Evolutionary conservation across 2,329 filamentous ascomycete genomes (phyloP).

Genomic region (Alternaria brassicicola): DNA sequence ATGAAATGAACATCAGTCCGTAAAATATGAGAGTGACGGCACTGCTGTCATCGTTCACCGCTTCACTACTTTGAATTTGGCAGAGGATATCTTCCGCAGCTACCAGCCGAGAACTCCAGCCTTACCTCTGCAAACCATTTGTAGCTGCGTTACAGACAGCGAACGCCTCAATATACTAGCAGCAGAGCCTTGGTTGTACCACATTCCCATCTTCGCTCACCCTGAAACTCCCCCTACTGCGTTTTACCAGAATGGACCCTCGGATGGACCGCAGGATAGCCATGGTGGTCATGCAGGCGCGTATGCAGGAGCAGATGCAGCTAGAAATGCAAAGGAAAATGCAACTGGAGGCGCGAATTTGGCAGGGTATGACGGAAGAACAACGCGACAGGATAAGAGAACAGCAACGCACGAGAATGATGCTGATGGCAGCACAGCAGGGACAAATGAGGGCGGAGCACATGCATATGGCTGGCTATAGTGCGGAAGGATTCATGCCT

Average conservation of each 20-base stretch:
- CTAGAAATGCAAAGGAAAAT: neutral
- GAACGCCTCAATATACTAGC: neutral
- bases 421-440: neutral
- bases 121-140: neutral
- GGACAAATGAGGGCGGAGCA: neutral
- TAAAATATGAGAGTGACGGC: neutral
- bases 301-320: neutral
- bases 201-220: neutral
- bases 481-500: neutral
- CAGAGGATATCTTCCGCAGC: neutral
- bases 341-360: neutral
- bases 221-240: neutral
- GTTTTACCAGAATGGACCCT: neutral
- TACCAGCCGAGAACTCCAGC: neutral
- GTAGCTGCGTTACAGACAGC: neutral
- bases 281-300: neutral
- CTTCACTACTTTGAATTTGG: neutral
- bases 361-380: neutral
- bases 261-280: neutral
- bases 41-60: neutral
- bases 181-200: neutral
- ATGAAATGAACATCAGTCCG: neutral
- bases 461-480: neutral
- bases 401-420: neutral
- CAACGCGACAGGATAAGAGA: neutral